Base-by-base conservation (phyloP, 2,329 filamentous ascomycete species). In the Verticillium klebahnii region DNA sequence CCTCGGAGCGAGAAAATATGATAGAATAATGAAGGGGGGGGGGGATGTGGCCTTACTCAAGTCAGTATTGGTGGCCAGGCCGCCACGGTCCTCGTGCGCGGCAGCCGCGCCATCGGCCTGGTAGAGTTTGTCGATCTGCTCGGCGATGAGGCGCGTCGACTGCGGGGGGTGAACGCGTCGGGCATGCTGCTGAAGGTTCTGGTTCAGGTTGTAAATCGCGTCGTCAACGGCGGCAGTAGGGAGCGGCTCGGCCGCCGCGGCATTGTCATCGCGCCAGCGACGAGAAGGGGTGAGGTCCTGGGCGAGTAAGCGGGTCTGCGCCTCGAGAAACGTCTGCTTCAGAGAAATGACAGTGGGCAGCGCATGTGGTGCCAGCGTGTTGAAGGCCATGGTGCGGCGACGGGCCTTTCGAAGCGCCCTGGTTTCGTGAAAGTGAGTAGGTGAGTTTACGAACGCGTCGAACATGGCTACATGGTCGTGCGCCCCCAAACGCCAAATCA, bases 71-170 rank as follows among this genome's bases (percentile, higher is more conserved):
- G 71, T 69, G 34, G 67, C 72, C 29, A 80, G 71, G 1, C 74
- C 77, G 56, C 73, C 77, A 15, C 12, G 19, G 25, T 32, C 29
- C 8, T 56, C 29, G 4, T 25, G 29, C 54, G 54, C 29, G 14
- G 29, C 15, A 8, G 69, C 69, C 4, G 67, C 66, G 1, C 76
- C 75, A 52, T 78, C 75, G 12, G 58, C 55, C 72, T 82, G 82
- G 72, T 91, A 92, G 55, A 90, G 75, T 57, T 75, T 74, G 73
- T 90, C 87, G 52, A 92, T 86, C 75, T 92, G 89, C 76, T 91
- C 88, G 2, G 89, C 88, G 19, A 92, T 83, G 68, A 90, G 87
- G 39, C 89, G 83, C 59, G 83, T 85, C n/a, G 89, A 87, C 67
- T 89, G 87, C 0, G 87, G 83, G 17, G 86, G 82, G 71, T 91